Evolutionary conservation across 352 stramenopile species (phyloP).

Genomic region (Phytophthora quininea): DNA sequence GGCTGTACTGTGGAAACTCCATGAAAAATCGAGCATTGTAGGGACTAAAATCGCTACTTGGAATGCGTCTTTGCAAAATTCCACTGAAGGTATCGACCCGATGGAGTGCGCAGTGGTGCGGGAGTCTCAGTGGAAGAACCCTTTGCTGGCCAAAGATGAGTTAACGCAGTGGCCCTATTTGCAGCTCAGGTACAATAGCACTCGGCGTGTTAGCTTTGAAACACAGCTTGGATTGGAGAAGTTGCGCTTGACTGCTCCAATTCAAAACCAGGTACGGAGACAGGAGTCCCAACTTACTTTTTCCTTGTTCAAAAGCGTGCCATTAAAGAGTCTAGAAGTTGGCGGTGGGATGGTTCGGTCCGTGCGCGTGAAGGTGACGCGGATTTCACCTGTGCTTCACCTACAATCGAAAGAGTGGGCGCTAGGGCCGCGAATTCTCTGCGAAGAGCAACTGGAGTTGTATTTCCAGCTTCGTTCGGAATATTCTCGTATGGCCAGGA

Average conservation of each 20-base stretch:
- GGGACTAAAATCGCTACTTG: slow-evolving; percentile 72
- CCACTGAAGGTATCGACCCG: slow-evolving; percentile 67
- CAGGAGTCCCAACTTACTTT: slow-evolving; percentile 42
- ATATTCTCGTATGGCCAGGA: slow-evolving; percentile 21
- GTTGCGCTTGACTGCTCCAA: slow-evolving; percentile 22
- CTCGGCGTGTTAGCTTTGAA: slow-evolving; percentile 49
- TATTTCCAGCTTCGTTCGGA: slow-evolving; percentile 56
- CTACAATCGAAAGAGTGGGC: slow-evolving; percentile 72
- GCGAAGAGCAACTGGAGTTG: slow-evolving; percentile 61
- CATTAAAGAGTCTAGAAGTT: slow-evolving; percentile 65
- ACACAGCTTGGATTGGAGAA: slow-evolving; percentile 56
- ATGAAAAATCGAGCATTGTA: slow-evolving; percentile 42
- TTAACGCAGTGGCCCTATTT: slow-evolving; percentile 61
- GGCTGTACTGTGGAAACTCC: slow-evolving; percentile 53
- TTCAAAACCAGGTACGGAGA: slow-evolving; percentile 6
- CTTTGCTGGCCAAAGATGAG: slow-evolving; percentile 58
- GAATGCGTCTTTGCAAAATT: slow-evolving; percentile 72
- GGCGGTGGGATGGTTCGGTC: slow-evolving; percentile 67
- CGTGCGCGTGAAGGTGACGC: slow-evolving; percentile 51
- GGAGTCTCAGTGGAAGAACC: slow-evolving; percentile 47
- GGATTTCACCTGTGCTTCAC: slow-evolving; percentile 65
- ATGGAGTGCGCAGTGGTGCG: slow-evolving; percentile 61
- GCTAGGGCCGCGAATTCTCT: slow-evolving; percentile 65
- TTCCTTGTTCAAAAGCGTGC: slow-evolving; percentile 67
- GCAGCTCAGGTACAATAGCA: slow-evolving; percentile 73